Conservation (phyloP, 1,284 basidiomycete species). For the Leccinum pallidistipes region DNA sequence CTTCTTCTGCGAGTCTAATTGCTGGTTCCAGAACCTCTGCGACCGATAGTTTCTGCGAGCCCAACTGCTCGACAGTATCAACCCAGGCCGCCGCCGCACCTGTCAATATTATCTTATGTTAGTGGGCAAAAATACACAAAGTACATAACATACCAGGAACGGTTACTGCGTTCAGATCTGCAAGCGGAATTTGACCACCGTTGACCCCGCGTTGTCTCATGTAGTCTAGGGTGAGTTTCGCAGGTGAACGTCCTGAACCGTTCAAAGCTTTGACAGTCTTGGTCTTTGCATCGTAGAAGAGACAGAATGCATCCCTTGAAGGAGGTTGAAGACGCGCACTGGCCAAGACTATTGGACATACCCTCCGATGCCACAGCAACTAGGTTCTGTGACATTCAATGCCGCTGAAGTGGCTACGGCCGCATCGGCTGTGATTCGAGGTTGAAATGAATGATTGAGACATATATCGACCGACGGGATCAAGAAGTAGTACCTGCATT, state of each 20-base stretch:
- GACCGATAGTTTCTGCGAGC: conserved; percentile 78
- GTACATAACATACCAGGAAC: conserved; percentile 66
- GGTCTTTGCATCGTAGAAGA: conserved; percentile 84
- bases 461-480: neutral
- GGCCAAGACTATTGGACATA: conserved; percentile 32
- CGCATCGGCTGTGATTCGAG: conserved; percentile 53
- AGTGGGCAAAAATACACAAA: neutral
- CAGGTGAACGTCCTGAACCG: conserved; percentile 84
- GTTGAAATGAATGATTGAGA: neutral
- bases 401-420: conserved; percentile 85
- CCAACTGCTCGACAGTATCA: conserved; percentile 83
- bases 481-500: conserved; percentile 68
- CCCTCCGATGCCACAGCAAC: conserved; percentile 82
- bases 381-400: conserved; percentile 85
- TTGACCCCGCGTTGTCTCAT: conserved; percentile 68
- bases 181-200: conserved; percentile 65
- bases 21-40: conserved; percentile 88
- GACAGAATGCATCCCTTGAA: conserved; percentile 83
- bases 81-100: conserved; percentile 93
- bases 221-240: conserved; percentile 77
- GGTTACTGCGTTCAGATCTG: conserved; percentile 86
- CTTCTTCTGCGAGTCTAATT: conserved; percentile 83
- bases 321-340: conserved; percentile 1
- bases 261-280: conserved; percentile 84
- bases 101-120: conserved; percentile 26